Evolutionary conservation across 768 basidiomycete species (phyloP).

Genomic region (Lentinus brumalis): DNA sequence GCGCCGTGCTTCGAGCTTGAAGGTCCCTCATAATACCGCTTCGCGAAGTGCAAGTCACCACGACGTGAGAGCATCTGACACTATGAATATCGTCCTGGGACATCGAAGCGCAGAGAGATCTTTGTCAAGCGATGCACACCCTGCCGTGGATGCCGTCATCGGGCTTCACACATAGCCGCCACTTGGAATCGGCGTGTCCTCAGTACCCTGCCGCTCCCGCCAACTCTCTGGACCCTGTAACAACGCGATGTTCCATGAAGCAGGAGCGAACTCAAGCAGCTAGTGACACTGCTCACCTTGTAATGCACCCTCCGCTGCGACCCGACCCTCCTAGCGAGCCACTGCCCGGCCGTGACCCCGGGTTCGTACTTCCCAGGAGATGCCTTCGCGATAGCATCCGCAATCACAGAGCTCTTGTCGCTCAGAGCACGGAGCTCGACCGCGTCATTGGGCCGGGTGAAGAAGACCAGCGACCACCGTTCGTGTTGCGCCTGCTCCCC

Average conservation of each 20-base stretch:
- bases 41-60: no score
- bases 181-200: constrained; percentile 2
- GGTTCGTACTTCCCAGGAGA: constrained; percentile 36
- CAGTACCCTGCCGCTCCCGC: constrained; percentile 16
- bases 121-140: no score
- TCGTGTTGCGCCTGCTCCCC: constrained; percentile 52
- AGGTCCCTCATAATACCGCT: no score
- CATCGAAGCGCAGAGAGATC: no score
- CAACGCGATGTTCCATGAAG: no score
- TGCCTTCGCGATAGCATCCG: constrained; percentile 40
- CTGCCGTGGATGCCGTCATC: no score
- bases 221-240: constrained; percentile 17
- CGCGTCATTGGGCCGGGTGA: constrained; percentile 61
- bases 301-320: constrained; percentile 32
- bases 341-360: constrained; percentile 38
- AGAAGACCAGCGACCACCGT: constrained; percentile 71
- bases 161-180: background rate
- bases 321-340: constrained; percentile 42
- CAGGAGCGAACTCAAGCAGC: no score
- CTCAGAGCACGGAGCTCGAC: constrained; percentile 52
- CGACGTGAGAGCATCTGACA: no score
- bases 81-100: no score
- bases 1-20: no score
- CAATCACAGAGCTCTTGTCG: constrained; percentile 52
- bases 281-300: constrained; percentile 4